Base-by-base conservation (phyloP, 2,329 filamentous ascomycete species). In the Bretziella fagacearum region DNA sequence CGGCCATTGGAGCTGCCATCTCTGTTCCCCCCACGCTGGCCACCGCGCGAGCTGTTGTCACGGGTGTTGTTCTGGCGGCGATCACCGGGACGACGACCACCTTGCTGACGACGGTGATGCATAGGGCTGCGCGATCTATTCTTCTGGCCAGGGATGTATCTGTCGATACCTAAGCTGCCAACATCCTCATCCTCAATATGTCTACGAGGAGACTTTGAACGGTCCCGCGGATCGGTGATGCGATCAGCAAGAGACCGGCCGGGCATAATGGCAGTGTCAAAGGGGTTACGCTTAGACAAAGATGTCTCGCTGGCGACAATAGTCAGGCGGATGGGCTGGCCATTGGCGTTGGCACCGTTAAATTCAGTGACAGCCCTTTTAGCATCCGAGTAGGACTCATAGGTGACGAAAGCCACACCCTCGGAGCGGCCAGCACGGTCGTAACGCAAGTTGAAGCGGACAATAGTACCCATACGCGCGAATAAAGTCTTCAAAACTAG, bases 361-460 rank as follows among this genome's bases (percentile, higher is more conserved):
- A 81, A 95, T 56, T 94, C 81, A 46, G 68, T 70, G 47, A 94
- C 72, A 2, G 87, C 87, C 39, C 73, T 69, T 55, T 71, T 66
- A 7, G 87, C 87, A 60, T 94, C 82, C 41, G 74, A 70, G 43
- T 73, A 65, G 47, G 66, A 68, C 54, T 79, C 73, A 63, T 93
- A 94, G 6, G 81, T 87, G 42, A 95, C 81, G 57, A 77, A 91
- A 5, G 86, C 87, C 30, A 80, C 71, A 48, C 87, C 87, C 56
- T 87, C 80, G 2, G 85, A 93, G 56, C 87, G 83, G 48, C 87
- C 87, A 51, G 84, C 82, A 55, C 86, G 81, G 62, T 95, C 87
- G 59, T 93, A 95, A 50, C 77, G 67, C 30, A 95, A 69, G 48
- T 80, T 73, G 27, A 91, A 68, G 53, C 74, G 76, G 20, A 65